Conservation (phyloP, 495 filamentous ascomycete species). For the Trichodelitschia bisporula region DNA sequence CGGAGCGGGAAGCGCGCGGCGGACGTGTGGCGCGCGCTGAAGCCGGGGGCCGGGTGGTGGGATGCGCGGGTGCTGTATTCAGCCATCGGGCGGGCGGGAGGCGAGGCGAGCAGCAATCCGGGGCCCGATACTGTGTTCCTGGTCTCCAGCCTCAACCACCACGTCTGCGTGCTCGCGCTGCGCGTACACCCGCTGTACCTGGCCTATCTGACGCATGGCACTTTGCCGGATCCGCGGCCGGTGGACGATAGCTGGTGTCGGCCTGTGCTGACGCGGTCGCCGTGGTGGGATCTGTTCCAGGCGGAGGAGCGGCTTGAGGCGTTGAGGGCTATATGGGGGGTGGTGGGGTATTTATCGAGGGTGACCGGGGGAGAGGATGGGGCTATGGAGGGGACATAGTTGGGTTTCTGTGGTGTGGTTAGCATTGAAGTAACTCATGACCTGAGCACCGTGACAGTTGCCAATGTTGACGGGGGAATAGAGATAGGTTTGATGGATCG, state of each 20-base stretch:
- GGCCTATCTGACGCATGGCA: conserved; percentile 20
- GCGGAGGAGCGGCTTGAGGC: conserved; percentile 2
- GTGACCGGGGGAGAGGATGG: neutral
- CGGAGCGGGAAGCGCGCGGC: conserved; percentile 12
- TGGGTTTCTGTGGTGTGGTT: no score
- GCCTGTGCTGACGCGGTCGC: conserved; percentile 2
- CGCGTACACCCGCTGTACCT: conserved; percentile 45
- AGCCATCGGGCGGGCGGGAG: conserved; percentile 37
- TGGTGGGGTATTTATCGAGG: neutral
- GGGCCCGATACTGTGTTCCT: no score
- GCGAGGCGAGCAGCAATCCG: no score
- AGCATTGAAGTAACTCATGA: no score
- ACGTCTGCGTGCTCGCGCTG: conserved; percentile 49
- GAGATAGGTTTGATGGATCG: neutral
- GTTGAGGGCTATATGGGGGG: conserved; percentile 1
- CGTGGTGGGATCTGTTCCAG: conserved; percentile 2
- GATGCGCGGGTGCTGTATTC: conserved; percentile 51
- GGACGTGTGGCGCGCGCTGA: conserved; percentile 15
- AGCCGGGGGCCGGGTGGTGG: conserved; percentile 26
- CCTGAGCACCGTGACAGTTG: no score
- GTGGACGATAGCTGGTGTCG: conserved; percentile 4
- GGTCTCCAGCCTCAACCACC: conserved; percentile 59
- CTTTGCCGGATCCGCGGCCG: conserved; percentile 5
- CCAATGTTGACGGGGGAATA: neutral
- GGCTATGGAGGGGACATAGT: conserved; percentile 1